These are phyloP conservation scores for Backusella mclennaniae DNA, from an alignment of 192 early-diverging fungal genomes.

Conservation along the genomic window DNA sequence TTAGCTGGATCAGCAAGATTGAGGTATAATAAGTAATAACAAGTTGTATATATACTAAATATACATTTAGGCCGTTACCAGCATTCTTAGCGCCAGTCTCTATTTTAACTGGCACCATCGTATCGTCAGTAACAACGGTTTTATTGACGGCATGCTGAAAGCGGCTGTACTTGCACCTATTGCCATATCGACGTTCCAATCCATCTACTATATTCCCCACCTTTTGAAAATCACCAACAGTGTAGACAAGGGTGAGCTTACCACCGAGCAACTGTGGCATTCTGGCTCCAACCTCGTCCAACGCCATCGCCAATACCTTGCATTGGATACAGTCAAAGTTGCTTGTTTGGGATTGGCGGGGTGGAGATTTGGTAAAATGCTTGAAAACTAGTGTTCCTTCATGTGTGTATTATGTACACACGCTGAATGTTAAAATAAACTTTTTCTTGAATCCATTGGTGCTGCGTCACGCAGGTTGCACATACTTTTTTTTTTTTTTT, in stretches of 20 bases:
- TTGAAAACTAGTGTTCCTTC: constrained; percentile 12
- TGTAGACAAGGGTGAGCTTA: neutral
- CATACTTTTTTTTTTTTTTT: neutral
- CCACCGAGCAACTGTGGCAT: constrained; percentile 1
- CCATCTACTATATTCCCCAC: constrained; percentile 9
- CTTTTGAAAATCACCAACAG: constrained; percentile 8
- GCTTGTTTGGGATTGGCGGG: constrained; percentile 21
- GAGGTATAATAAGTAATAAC: constrained; percentile 15
- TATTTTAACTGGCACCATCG: constrained; percentile 28
- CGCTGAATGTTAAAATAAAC: neutral
- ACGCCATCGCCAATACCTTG: constrained; percentile 13
- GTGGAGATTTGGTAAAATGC: constrained; percentile 23
- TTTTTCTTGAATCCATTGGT: neutral
- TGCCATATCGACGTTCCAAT: constrained; percentile 6
- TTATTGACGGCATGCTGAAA: constrained; percentile 14
- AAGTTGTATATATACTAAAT: no score
- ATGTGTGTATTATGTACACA: neutral
- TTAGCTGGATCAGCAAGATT: constrained; percentile 31
- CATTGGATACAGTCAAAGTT: constrained; percentile 22
- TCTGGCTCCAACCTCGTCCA: neutral
- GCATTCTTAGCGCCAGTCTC: constrained; percentile 21
- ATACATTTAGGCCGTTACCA: constrained; percentile 2
- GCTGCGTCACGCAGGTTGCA: neutral
- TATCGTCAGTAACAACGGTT: constrained; percentile 21
- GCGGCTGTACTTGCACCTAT: constrained; percentile 14